Conservation (phyloP, 441 rosid species). For the Pelargonium fulgidum region DNA sequence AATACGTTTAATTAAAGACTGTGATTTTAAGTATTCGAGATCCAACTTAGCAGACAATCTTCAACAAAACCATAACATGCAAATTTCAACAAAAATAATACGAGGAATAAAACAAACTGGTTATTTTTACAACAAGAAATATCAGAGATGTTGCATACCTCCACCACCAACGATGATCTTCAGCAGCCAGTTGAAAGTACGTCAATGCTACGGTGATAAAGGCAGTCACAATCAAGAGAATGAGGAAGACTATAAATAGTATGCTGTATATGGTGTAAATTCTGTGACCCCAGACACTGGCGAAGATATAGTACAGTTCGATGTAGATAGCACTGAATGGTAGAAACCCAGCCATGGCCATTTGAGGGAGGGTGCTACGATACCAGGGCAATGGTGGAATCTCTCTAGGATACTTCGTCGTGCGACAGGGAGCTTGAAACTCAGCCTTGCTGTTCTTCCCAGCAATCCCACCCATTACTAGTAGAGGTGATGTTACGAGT, state of each 20-base stretch:
- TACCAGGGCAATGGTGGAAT: conserved; percentile 31
- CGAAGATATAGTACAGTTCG: conserved; percentile 27
- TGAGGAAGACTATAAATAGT: conserved; percentile 23
- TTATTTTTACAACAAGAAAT: not conserved
- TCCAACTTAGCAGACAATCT: too few species aligned
- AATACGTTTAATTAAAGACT: too few species aligned
- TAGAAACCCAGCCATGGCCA: conserved; percentile 29
- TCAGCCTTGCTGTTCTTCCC: conserved; percentile 29
- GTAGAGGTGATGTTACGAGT: conserved; percentile 26
- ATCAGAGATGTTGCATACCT: conserved; percentile 18
- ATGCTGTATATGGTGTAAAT: conserved; percentile 28
- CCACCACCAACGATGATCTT: conserved; percentile 30
- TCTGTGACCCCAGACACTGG: conserved; percentile 28
- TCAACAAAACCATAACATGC: too few species aligned
- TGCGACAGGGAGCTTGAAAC: conserved; percentile 31
- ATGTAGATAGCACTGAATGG: conserved; percentile 31
- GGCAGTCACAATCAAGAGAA: conserved; percentile 28
- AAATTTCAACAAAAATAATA: too few species aligned
- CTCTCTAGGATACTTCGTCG: conserved; percentile 30
- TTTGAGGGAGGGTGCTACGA: conserved; percentile 24
- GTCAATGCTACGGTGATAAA: conserved; percentile 29
- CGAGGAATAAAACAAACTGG: too few species aligned
- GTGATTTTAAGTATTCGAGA: too few species aligned
- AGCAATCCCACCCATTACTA: conserved; percentile 29
- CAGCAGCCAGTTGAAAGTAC: conserved; percentile 30